Evolutionary conservation across 1,284 basidiomycete species (phyloP).

Genomic region (Phylloporus gajari): DNA sequence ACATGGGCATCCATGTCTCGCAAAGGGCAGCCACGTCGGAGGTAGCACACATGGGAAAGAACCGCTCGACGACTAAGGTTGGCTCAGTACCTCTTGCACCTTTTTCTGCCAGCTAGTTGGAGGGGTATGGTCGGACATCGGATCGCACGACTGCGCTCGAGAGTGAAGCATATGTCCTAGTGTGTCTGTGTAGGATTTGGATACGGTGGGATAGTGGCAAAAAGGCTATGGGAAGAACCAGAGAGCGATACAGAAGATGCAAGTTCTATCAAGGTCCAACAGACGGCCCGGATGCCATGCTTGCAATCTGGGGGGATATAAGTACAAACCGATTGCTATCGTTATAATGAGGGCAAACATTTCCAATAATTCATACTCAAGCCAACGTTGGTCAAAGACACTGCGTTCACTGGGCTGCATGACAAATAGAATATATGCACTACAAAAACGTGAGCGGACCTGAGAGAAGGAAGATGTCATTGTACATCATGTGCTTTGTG

Average conservation of each 20-base stretch:
- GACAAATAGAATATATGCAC: conserved; percentile 87
- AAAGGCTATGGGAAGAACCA: conserved; percentile 55
- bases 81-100: conserved; percentile 89
- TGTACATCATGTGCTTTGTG: conserved; percentile 77
- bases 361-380: conserved; percentile 89
- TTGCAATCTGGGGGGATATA: conserved; percentile 53
- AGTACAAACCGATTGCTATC: not conserved
- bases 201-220: conserved; percentile 27
- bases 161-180: conserved; percentile 71
- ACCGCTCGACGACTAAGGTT: conserved; percentile 79
- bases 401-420: conserved; percentile 93
- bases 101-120: conserved; percentile 98
- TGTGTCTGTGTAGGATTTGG: conserved; percentile 59
- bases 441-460: conserved; percentile 38
- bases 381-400: conserved; percentile 90
- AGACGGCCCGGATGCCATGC: conserved; percentile 76
- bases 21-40: conserved; percentile 60
- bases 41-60: conserved; percentile 56
- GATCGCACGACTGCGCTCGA: conserved; percentile 87
- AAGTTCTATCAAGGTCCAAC: conserved; percentile 82
- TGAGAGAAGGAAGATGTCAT: not conserved
- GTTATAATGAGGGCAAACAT: conserved; percentile 52
- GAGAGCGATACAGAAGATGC: conserved; percentile 58
- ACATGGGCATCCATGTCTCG: conserved; percentile 84
- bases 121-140: conserved; percentile 93